Evolutionary conservation across 2,329 filamentous ascomycete species (phyloP), one percentile per base, ranked within the genome.

Genomic region (Mycogone perniciosa): DNA sequence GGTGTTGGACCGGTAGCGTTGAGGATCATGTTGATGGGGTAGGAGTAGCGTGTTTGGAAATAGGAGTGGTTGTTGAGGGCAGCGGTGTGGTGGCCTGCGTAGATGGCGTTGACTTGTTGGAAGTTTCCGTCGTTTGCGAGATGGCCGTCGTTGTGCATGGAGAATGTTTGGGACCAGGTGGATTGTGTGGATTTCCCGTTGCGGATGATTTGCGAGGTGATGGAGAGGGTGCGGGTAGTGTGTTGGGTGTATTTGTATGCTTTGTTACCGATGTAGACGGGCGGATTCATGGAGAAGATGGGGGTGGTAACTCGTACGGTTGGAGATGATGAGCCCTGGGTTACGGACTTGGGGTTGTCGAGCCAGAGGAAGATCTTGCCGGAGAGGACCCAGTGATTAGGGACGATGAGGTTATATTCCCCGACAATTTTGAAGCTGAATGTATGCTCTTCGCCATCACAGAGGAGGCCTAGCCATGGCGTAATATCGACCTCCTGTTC

Each of bases 401-500:
- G 42, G 11, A 51, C 56, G 5, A 81, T 48, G 75, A 26, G 76
- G 55, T 88, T 80, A 42, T 81, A 67, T 7, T 91, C 69, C 0
- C 86, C 87, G 0, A 76, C 76, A 4, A 93, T 76, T 20, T 75
- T 72, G 45, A 95, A 82, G 48, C 80, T 76, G 61, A 92, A 88
- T 0, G 70, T 81, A 63, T 92, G 87, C 6, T 73, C 57, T 2
- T 71, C 58, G 0, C 82, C 84, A 59, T 91, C 82, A 56, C 79
- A 84, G 1, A 93, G 73, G 1, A 85, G 52, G 0, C 85, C 81
- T 3, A 93, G 71, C 73, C 85, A 93, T 0, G 88, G 83, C 1
- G 87, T 85, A 44, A 95, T 82, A 61, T 95, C 89, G 55, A 95
- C 88, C 63, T 93, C 86, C 56, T 88, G 82, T 63, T 93, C 88